phyloP scores from a whole-genome alignment of 805 yeast species.

The Schizosaccharomyces cryophilus region DNA sequence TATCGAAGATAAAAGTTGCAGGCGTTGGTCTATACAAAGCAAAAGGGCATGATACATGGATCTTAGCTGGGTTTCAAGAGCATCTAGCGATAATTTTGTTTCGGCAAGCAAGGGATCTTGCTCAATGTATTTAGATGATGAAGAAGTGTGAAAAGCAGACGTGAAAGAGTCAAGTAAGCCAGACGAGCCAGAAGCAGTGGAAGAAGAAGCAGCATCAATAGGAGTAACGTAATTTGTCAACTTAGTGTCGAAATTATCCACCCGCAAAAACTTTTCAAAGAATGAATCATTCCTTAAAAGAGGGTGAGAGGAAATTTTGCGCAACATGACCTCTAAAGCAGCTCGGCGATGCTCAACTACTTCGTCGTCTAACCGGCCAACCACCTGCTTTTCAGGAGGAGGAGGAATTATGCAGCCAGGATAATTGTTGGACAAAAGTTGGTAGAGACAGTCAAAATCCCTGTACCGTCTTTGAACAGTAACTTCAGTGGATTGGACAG shows the following conservation, averaged over 20 bases:
- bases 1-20: slow-evolving; percentile 19
- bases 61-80: slow-evolving; percentile 47
- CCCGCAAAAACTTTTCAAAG: slow-evolving; percentile 50
- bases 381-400: slow-evolving; percentile 81
- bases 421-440: slow-evolving; percentile 61
- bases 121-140: slow-evolving; percentile 42
- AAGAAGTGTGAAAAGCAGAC: background rate
- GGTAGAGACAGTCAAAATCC: slow-evolving; percentile 86
- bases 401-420: slow-evolving; percentile 87
- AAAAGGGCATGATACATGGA: slow-evolving; percentile 32
- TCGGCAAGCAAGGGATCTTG: slow-evolving; percentile 56
- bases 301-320: slow-evolving; percentile 35
- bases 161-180: slow-evolving; percentile 32
- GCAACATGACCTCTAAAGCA: slow-evolving; percentile 68
- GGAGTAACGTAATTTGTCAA: background rate
- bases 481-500: slow-evolving; percentile 11
- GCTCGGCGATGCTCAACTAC: slow-evolving; percentile 69
- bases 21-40: background rate
- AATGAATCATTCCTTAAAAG: slow-evolving; percentile 46
- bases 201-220: background rate
- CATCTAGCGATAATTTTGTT: slow-evolving; percentile 42
- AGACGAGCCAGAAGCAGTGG: background rate
- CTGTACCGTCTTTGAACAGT: slow-evolving; percentile 64
- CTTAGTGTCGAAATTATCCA: slow-evolving; percentile 21
- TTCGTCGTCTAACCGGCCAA: slow-evolving; percentile 75